phyloP scores from a whole-genome alignment of 2,329 filamentous ascomycete species.

The Xylariaceae sp. region DNA sequence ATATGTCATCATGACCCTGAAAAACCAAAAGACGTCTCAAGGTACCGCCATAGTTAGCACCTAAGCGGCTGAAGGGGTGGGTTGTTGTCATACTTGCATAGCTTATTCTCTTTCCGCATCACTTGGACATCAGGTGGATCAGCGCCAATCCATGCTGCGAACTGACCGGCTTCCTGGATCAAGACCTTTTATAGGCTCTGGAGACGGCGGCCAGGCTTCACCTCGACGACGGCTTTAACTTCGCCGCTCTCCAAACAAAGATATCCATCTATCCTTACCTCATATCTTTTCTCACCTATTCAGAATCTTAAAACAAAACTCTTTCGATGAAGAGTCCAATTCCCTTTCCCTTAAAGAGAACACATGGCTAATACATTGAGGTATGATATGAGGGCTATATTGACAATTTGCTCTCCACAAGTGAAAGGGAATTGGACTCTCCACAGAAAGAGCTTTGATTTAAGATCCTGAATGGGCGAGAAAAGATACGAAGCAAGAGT shows the following conservation, averaged over 20 bases:
- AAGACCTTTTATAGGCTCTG: not conserved
- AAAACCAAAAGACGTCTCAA: too few species aligned
- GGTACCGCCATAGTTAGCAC: too few species aligned
- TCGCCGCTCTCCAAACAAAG: not conserved
- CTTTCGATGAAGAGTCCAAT: not conserved
- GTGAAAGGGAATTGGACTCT: not conserved
- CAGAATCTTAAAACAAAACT: not conserved
- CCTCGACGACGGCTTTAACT: not conserved
- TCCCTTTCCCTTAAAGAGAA: not conserved
- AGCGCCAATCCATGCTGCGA: not conserved
- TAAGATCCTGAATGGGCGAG: not conserved
- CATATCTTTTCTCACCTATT: not conserved
- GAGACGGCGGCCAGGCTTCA: not conserved
- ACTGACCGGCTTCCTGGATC: not conserved
- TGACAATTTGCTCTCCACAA: not conserved
- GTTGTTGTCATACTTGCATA: too few species aligned
- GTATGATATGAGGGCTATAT: not conserved
- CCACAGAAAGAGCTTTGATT: not conserved
- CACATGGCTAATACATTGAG: not conserved
- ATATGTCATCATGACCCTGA: too few species aligned
- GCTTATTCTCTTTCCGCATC: not conserved
- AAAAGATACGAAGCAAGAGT: not conserved
- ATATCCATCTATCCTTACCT: not conserved
- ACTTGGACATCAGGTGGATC: not conserved
- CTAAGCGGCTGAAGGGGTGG: too few species aligned